These are phyloP conservation scores for Podospora anserina DNA, from an alignment of 495 filamentous ascomycete species.

Conservation along the genomic window DNA sequence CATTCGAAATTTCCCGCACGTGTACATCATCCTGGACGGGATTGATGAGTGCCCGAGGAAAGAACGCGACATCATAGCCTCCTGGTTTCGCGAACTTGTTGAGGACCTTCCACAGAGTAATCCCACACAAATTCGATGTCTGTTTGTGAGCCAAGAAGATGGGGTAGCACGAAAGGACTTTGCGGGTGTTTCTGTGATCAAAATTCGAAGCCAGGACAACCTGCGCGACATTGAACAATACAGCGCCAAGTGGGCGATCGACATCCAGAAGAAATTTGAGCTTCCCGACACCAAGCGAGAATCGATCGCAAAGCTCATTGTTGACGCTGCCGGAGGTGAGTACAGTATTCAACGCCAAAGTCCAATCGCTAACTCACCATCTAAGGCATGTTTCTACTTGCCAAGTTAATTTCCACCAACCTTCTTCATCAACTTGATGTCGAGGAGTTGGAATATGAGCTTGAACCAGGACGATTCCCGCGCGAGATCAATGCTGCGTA, in stretches of 20 bases:
- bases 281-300: neutral
- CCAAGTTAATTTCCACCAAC: neutral
- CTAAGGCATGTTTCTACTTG: neutral
- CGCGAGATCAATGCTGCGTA: neutral
- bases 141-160: conserved; percentile 6
- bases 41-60: neutral
- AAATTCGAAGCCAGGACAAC: neutral
- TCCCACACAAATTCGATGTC: neutral
- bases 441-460: neutral
- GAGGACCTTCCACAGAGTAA: neutral
- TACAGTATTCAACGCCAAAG: too few species aligned
- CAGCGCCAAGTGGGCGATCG: neutral
- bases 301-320: neutral
- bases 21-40: neutral
- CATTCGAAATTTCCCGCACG: neutral
- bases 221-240: neutral
- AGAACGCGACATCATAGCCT: neutral
- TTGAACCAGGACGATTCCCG: neutral
- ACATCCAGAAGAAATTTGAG: neutral
- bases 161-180: neutral
- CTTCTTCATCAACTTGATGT: neutral
- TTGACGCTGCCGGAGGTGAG: neutral
- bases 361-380: too few species aligned
- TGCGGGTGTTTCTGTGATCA: neutral
- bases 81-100: neutral